Evolutionary conservation across 73 alveolate species (phyloP).

Genomic region (Tetrahymena borealis): DNA sequence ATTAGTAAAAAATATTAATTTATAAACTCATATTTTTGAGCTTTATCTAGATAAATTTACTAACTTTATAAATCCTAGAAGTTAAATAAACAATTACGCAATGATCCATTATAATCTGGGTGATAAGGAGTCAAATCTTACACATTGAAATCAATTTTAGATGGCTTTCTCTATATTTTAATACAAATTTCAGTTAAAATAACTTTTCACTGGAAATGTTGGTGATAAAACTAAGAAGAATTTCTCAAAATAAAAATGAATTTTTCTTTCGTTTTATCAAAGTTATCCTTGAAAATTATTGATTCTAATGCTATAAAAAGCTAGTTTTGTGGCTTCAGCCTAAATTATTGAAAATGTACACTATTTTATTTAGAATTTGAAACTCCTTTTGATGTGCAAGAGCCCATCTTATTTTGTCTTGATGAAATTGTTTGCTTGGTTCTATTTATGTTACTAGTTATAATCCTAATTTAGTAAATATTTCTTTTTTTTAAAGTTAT

Average conservation of each 20-base stretch:
- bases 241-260: too few species aligned
- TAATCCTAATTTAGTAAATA: background rate
- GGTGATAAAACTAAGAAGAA: background rate
- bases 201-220: background rate
- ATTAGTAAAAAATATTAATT: too few species aligned
- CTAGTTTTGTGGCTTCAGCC: too few species aligned
- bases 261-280: too few species aligned
- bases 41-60: too few species aligned
- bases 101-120: background rate
- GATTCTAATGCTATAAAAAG: too few species aligned
- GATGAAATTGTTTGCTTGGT: too few species aligned
- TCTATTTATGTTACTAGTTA: background rate
- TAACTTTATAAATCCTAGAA: too few species aligned
- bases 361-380: background rate
- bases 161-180: background rate
- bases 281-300: too few species aligned
- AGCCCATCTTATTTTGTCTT: background rate
- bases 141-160: background rate
- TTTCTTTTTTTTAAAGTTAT: background rate
- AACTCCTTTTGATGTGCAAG: background rate
- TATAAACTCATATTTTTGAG: background rate
- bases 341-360: background rate
- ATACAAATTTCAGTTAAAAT: background rate
- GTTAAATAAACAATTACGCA: background rate
- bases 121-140: background rate